phyloP scores from a whole-genome alignment of 2,329 filamentous ascomycete species.

The Coniella lustricola region DNA sequence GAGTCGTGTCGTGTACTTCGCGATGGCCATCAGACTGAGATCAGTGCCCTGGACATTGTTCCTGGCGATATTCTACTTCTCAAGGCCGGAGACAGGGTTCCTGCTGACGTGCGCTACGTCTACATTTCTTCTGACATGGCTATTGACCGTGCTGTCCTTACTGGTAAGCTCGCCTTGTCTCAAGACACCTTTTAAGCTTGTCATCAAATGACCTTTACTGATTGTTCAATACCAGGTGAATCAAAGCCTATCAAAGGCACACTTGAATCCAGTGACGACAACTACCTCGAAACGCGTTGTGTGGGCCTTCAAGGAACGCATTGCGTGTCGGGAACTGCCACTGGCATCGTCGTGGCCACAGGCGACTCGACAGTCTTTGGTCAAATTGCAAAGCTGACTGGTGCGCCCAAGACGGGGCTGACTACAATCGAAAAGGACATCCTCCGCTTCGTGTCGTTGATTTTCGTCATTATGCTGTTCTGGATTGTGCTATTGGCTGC shows the following conservation, averaged over 20 bases:
- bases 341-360: conserved; percentile 63
- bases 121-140: conserved; percentile 62
- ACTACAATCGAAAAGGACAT: conserved; percentile 69
- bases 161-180: conserved; percentile 35
- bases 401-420: conserved; percentile 58
- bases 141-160: conserved; percentile 68
- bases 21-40: conserved; percentile 41
- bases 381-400: conserved; percentile 65
- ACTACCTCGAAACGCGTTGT: conserved; percentile 70
- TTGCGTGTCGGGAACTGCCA: conserved; percentile 61
- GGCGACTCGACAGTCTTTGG: conserved; percentile 71
- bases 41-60: conserved; percentile 48
- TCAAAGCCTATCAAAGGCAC: conserved; percentile 57
- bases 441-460: conserved; percentile 63
- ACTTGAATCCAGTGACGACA: conserved; percentile 60
- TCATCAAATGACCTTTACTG: too few species aligned
- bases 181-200: neutral
- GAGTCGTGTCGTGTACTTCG: conserved; percentile 61
- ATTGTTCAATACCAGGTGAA: conserved; percentile 39
- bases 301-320: conserved; percentile 77
- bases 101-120: conserved; percentile 65
- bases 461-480: conserved; percentile 58
- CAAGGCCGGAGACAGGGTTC: conserved; percentile 66
- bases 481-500: conserved; percentile 60
- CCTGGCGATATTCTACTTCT: conserved; percentile 64